Percentiles rank a stretch among this genome's conserved stretches.
Evolutionary conservation across 192 early-diverging fungal genomes (phyloP).

Genomic region (Allomyces macrogynus): DNA sequence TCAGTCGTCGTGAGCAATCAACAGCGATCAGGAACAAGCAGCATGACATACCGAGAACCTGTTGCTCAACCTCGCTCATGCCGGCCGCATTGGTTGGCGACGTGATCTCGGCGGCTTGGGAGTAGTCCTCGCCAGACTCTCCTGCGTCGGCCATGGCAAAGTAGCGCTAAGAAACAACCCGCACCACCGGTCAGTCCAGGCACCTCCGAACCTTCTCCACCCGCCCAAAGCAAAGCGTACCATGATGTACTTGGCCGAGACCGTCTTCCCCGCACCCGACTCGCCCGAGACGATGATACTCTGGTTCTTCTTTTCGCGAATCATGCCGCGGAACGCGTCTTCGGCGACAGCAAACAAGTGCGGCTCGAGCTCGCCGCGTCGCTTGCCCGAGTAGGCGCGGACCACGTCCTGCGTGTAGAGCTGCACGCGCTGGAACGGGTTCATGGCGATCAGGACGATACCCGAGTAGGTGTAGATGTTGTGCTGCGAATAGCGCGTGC

Average conservation of each 20-base stretch:
- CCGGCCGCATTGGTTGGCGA: conserved; percentile 19
- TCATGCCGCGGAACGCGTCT: conserved; percentile 92
- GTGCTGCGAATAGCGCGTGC: conserved; percentile 68
- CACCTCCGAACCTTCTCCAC: too few relatives aligned
- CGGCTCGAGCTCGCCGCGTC: conserved; percentile 84
- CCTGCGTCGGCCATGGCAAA: conserved; percentile 1
- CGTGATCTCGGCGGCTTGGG: conserved; percentile 15
- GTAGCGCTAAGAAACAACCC: not conserved
- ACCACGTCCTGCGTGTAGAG: conserved; percentile 87
- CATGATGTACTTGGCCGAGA: conserved; percentile 93
- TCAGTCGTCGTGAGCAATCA: conserved; percentile 1
- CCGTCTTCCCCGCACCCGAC: conserved; percentile 93
- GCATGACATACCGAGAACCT: conserved; percentile 35
- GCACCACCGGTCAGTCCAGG: too few relatives aligned
- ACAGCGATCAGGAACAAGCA: not conserved
- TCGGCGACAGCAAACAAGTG: conserved; percentile 98
- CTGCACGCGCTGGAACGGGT: conserved; percentile 71
- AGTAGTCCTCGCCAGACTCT: conserved; percentile 12
- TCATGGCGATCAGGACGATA: conserved; percentile 93
- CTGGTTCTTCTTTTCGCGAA: conserved; percentile 81
- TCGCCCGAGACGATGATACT: conserved; percentile 96
- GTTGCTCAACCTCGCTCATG: conserved; percentile 56
- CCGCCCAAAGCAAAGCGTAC: conserved; percentile 72
- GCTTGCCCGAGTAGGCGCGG: conserved; percentile 77
- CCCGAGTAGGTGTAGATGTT: conserved; percentile 99